Evolutionary conservation across 1,284 basidiomycete genomes (phyloP).

Genomic region (Pascua guehoae): DNA sequence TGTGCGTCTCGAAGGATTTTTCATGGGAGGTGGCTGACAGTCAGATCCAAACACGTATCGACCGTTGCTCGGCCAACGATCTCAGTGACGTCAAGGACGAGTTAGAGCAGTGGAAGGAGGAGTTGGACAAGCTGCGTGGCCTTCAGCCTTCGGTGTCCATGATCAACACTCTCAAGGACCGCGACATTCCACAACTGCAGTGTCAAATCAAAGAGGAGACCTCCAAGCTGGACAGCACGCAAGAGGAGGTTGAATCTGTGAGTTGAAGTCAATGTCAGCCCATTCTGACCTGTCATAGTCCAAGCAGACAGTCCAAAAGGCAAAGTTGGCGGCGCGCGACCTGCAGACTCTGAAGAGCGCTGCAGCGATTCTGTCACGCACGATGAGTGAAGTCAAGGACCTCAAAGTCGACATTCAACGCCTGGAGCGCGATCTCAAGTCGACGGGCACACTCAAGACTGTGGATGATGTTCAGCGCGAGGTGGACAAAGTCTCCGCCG

Average conservation of each 20-base stretch:
- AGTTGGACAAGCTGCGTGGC: slow-evolving; percentile 59
- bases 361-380: slow-evolving; percentile 60
- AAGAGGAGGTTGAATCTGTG: slow-evolving; percentile 57
- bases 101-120: slow-evolving; percentile 60
- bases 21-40: neutral
- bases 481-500: slow-evolving; percentile 59
- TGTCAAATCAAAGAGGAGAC: slow-evolving; percentile 61
- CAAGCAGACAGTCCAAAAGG: slow-evolving; percentile 35
- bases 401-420: slow-evolving; percentile 63
- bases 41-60: slow-evolving; percentile 53
- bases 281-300: slow-evolving; percentile 16
- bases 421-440: slow-evolving; percentile 66
- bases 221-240: slow-evolving; percentile 55
- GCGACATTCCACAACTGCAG: slow-evolving; percentile 66
- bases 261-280: neutral
- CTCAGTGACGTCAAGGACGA: slow-evolving; percentile 53
- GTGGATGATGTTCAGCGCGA: slow-evolving; percentile 78
- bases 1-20: slow-evolving; percentile 51
- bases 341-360: slow-evolving; percentile 64
- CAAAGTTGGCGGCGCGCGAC: slow-evolving; percentile 55
- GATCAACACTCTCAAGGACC: slow-evolving; percentile 54
- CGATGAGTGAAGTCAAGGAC: slow-evolving; percentile 63
- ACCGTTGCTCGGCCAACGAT: slow-evolving; percentile 28
- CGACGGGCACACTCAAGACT: slow-evolving; percentile 72
- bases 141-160: slow-evolving; percentile 55